These are phyloP conservation scores for Eleusine indica DNA, from an alignment of 176 grass and related monocot species.

Conservation along the genomic window DNA sequence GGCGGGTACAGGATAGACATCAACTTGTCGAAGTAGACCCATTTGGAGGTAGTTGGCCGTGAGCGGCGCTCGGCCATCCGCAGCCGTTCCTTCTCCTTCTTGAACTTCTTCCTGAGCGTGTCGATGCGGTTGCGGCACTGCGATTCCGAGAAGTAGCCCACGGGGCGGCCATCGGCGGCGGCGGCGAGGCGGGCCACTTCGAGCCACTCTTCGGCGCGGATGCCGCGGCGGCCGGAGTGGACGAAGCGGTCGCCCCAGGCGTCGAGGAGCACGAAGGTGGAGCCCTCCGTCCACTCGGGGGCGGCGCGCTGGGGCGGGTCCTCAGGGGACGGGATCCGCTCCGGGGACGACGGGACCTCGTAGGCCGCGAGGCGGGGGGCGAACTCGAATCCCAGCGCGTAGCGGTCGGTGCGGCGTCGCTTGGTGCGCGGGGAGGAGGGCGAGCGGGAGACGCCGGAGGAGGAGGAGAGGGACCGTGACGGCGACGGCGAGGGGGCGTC, in stretches of 20 bases:
- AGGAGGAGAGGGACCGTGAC: conserved; percentile 30
- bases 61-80: conserved; percentile 35
- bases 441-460: conserved; percentile 45
- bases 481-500: conserved; percentile 37
- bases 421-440: conserved; percentile 45
- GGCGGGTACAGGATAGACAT: conserved; percentile 48
- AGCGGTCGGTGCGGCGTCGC: conserved; percentile 52
- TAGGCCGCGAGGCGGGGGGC: conserved; percentile 49
- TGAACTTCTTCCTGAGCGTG: conserved; percentile 82
- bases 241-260: conserved; percentile 82
- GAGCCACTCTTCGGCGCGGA: conserved; percentile 76
- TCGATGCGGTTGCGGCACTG: conserved; percentile 90
- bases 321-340: neutral
- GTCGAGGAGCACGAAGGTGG: conserved; percentile 80
- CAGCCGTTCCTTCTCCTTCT: conserved; percentile 66
- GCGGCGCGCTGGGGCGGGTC: neutral
- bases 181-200: conserved; percentile 58
- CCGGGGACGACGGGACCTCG: neutral
- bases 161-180: conserved; percentile 28
- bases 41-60: conserved; percentile 32
- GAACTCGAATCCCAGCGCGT: conserved; percentile 73
- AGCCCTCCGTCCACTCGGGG: conserved; percentile 67
- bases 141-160: conserved; percentile 48
- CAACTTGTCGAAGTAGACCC: conserved; percentile 84
- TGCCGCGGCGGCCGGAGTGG: conserved; percentile 52